These are phyloP conservation scores for Parietaria judaica DNA, from an alignment of 306 rosid species.

Conservation along the genomic window DNA sequence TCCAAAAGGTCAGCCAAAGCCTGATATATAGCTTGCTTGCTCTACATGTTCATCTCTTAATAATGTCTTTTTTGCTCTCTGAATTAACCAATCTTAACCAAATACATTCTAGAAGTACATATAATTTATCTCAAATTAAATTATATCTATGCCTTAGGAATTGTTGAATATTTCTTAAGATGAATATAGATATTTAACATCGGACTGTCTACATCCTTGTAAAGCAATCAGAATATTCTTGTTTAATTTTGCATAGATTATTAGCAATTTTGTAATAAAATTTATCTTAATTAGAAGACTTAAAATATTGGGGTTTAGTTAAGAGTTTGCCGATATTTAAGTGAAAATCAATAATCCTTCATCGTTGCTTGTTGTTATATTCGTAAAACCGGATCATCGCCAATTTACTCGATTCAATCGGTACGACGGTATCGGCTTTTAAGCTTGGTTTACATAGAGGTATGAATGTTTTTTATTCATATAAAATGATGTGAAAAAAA, in stretches of 20 bases:
- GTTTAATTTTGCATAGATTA: too few relatives aligned
- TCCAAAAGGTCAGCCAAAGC: slow-evolving; percentile 5
- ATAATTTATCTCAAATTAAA: background rate
- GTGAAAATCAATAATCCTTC: background rate
- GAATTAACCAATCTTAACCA: background rate
- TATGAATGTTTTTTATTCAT: background rate
- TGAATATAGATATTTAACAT: too few relatives aligned
- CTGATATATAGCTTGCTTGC: slow-evolving; percentile 6
- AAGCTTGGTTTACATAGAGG: background rate
- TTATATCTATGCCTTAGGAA: too few relatives aligned
- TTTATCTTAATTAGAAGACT: too few relatives aligned
- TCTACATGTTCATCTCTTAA: slow-evolving; percentile 12
- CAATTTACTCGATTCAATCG: too few relatives aligned
- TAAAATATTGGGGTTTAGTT: background rate
- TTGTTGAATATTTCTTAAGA: too few relatives aligned
- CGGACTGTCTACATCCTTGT: too few relatives aligned
- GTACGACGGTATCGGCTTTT: background rate
- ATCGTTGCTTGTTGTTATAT: too few relatives aligned
- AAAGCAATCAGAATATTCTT: too few relatives aligned
- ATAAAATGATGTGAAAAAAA: background rate
- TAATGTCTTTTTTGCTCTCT: background rate
- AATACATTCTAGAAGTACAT: slow-evolving; percentile 20
- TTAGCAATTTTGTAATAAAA: too few relatives aligned
- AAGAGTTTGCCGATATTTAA: background rate
- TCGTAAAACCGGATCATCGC: too few relatives aligned